Base-by-base conservation (phyloP, 2,329 filamentous ascomycete species). In the Monosporascus sp. region DNA sequence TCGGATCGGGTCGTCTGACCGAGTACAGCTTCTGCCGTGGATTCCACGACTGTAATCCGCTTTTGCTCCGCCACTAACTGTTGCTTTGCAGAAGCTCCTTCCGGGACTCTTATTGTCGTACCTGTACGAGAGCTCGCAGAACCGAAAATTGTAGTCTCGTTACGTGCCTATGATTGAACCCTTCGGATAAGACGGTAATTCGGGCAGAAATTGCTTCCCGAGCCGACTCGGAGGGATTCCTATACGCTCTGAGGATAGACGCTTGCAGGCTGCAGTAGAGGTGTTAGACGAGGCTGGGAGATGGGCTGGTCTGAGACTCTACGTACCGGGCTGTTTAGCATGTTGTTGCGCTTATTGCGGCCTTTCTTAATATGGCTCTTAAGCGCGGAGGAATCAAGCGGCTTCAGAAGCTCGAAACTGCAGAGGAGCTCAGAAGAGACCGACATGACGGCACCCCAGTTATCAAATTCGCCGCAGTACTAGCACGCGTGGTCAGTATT, bases 361-460 rank as follows among this genome's bases (percentile, higher is more conserved):
- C 92, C 92, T 77, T 97, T 97, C 79, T 99, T 99, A 73, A 99
- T 99, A 69, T 99, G 94, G 64, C 88, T 97, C 81, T 99, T 99
- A 57, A 99, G 79, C 36, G 93, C 93, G 64, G 90, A 95, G 14
- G 92, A 97, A 72, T 99, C 94, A 47, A 99, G 81, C 7, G 94
- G 94, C 72, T 99, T 99, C 56, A 99, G 80, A 17, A 99, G 80
- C 73, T 99, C 94, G 67, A 99, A 99, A 69, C 92, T 97, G 75
- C 94, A 99, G 1, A 99, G 83, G 50, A 99, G 75, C 71, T 97
- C 94, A 16, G 84, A 84, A 1, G 91, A 97, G 22, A 99, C 94
- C 2, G 93, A 96, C 94, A 99, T 99, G 61, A 97, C 92, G 16
- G 94, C 94, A 20, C 94, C 94, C 91, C 94, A 97, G 60, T 99